Evolutionary conservation across 2,329 filamentous ascomycete genomes (phyloP).

Genomic region (Cordyceps farinosa): DNA sequence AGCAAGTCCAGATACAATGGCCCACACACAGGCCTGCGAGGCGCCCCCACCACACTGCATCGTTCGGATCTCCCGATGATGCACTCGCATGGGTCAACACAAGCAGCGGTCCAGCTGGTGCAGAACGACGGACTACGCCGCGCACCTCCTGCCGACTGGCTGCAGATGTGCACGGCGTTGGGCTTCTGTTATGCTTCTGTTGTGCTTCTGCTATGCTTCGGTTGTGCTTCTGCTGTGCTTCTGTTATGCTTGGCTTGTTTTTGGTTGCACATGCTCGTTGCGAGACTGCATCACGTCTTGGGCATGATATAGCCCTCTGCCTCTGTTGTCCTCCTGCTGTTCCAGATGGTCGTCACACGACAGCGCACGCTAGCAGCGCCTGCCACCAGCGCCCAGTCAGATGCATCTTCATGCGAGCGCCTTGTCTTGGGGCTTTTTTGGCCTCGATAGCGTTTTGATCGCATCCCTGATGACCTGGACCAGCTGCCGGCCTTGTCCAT

Average conservation of each 20-base stretch:
- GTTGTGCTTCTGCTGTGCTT: not conserved
- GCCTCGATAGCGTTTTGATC: not conserved
- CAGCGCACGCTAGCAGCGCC: not conserved
- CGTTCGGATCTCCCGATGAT: constrained; percentile 14
- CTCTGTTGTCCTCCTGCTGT: not conserved
- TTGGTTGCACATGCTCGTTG: not conserved
- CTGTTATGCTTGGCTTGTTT: not conserved
- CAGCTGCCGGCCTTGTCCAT: not conserved
- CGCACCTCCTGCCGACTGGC: not conserved
- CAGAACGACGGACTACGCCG: not conserved
- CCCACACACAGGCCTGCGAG: not conserved
- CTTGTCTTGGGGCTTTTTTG: not conserved
- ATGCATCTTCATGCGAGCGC: constrained; percentile 1
- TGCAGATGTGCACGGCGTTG: not conserved
- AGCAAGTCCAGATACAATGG: no score
- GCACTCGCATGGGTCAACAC: constrained; percentile 1
- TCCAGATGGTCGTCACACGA: not conserved
- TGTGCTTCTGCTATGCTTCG: not conserved
- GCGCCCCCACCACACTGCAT: constrained; percentile 6
- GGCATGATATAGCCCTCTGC: not conserved
- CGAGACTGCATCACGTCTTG: not conserved
- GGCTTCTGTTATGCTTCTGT: not conserved
- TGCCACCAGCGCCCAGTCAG: not conserved
- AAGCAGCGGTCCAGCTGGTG: not conserved
- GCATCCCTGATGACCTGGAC: not conserved